These are phyloP conservation scores for Termitomyces sp. DNA, from an alignment of 768 basidiomycete genomes.

Conservation along the genomic window DNA sequence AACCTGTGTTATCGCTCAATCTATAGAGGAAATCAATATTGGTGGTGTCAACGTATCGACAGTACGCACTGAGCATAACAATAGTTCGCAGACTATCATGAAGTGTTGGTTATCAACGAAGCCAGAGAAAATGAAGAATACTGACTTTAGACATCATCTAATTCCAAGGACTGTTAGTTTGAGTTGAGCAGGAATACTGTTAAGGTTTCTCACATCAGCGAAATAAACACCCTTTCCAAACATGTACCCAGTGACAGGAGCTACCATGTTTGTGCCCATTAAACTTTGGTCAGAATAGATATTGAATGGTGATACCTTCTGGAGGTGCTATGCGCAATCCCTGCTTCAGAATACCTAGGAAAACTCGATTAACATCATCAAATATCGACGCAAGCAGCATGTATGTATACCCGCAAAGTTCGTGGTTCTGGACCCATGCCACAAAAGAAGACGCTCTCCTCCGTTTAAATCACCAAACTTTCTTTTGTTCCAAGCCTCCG, in stretches of 20 bases:
- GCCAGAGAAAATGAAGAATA: background rate
- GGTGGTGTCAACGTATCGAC: background rate
- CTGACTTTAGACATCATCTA: conserved; percentile 65
- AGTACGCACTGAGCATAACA: conserved; percentile 46
- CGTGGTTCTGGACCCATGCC: conserved; percentile 64
- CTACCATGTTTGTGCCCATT: conserved; percentile 23
- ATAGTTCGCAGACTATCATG: conserved; percentile 51
- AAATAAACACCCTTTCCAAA: conserved; percentile 70
- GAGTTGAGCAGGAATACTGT: conserved; percentile 1
- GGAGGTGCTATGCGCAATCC: conserved; percentile 65
- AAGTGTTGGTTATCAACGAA: background rate
- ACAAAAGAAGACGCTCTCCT: conserved; percentile 56
- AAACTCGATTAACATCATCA: background rate
- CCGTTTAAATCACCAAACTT: conserved; percentile 41
- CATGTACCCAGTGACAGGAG: conserved; percentile 59
- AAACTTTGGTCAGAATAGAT: background rate
- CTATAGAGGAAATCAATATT: conserved; percentile 26
- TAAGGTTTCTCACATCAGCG: conserved; percentile 46
- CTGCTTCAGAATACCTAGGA: conserved; percentile 54
- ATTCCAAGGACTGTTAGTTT: conserved; percentile 4
- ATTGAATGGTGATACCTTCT: conserved; percentile 38
- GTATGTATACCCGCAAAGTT: conserved; percentile 53
- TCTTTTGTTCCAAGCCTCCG: conserved; percentile 40
- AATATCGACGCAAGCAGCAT: background rate
- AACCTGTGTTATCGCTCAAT: conserved; percentile 48